Percentiles rank a stretch among this genome's conserved stretches.
phyloP scores from a whole-genome alignment of 768 basidiomycete genomes.

The Pulveroboletus sp. region DNA sequence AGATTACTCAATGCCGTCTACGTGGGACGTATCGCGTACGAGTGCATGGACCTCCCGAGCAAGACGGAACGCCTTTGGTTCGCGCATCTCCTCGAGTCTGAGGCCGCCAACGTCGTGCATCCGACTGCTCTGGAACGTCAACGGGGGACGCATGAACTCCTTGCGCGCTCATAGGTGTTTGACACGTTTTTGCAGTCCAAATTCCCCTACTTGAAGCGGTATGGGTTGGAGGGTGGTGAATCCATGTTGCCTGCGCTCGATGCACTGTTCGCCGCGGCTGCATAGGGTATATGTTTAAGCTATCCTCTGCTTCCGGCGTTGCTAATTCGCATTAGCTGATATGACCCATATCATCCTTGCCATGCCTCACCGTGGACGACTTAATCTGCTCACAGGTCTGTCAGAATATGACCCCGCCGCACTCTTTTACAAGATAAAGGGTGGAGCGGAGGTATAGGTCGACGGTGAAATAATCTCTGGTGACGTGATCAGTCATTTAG shows the following conservation, averaged over 20 bases:
- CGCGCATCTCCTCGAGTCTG: conserved; percentile 75
- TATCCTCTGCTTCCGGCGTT: background rate
- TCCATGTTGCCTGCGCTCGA: conserved; percentile 91
- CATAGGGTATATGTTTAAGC: conserved; percentile 41
- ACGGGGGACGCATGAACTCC: conserved; percentile 60
- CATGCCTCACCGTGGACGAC: conserved; percentile 86
- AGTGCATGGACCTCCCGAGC: conserved; percentile 87
- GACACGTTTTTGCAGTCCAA: conserved; percentile 85
- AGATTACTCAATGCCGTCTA: conserved; percentile 78
- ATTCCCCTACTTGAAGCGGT: conserved; percentile 86
- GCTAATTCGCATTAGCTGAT: conserved; percentile 44
- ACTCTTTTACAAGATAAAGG: conserved; percentile 86
- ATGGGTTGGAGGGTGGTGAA: conserved; percentile 90
- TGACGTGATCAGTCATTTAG: conserved; percentile 86
- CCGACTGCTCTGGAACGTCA: conserved; percentile 38
- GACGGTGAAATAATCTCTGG: conserved; percentile 68
- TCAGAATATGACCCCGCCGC: conserved; percentile 63
- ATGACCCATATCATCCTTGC: conserved; percentile 72
- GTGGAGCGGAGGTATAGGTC: conserved; percentile 61
- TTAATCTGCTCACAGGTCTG: conserved; percentile 81
- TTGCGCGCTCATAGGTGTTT: conserved; percentile 75
- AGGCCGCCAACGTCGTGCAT: conserved; percentile 30
- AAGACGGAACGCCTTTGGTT: conserved; percentile 90
- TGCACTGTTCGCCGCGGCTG: conserved; percentile 64
- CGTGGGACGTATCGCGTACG: conserved; percentile 84